phyloP scores from a whole-genome alignment of 2,329 filamentous ascomycete genomes.

The Hypomyces perniciosus region DNA sequence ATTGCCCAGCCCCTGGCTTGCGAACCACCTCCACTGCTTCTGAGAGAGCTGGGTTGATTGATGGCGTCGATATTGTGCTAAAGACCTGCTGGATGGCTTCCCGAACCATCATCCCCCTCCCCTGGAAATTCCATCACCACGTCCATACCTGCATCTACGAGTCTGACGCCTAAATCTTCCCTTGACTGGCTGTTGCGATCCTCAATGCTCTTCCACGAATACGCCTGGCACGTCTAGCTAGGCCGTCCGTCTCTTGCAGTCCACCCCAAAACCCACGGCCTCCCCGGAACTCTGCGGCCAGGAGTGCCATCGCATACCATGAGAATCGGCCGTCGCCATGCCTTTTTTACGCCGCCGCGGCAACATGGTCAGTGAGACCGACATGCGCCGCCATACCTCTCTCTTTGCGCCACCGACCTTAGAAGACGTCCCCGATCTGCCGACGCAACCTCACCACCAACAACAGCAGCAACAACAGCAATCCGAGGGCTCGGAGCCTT shows the following conservation, averaged over 20 bases:
- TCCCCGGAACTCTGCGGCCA: slow-evolving; percentile 10
- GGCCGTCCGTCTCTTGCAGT: neutral
- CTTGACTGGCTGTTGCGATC: neutral
- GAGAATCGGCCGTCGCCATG: slow-evolving; percentile 40
- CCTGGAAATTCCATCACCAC: neutral
- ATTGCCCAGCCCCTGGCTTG: slow-evolving; percentile 1
- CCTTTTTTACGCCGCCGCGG: slow-evolving; percentile 57
- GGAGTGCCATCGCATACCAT: slow-evolving; percentile 29
- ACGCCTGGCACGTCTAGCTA: slow-evolving; percentile 12
- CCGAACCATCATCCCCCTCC: slow-evolving; percentile 1
- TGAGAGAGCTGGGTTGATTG: neutral
- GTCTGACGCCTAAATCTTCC: neutral
- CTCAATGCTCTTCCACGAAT: slow-evolving; percentile 10
- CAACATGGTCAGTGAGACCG: slow-evolving; percentile 53
- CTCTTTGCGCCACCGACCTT: slow-evolving; percentile 26
- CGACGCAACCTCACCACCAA: slow-evolving; percentile 4
- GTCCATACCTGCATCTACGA: neutral
- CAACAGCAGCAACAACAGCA: neutral
- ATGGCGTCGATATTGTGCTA: slow-evolving; percentile 3
- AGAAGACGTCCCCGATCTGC: slow-evolving; percentile 19
- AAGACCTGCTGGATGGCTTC: neutral
- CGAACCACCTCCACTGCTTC: slow-evolving; percentile 2
- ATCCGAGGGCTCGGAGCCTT: slow-evolving; percentile 11
- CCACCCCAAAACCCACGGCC: slow-evolving; percentile 1
- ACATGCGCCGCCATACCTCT: slow-evolving; percentile 49